phyloP scores from a whole-genome alignment of 345 rosid species.

The Citrus trifoliata region DNA sequence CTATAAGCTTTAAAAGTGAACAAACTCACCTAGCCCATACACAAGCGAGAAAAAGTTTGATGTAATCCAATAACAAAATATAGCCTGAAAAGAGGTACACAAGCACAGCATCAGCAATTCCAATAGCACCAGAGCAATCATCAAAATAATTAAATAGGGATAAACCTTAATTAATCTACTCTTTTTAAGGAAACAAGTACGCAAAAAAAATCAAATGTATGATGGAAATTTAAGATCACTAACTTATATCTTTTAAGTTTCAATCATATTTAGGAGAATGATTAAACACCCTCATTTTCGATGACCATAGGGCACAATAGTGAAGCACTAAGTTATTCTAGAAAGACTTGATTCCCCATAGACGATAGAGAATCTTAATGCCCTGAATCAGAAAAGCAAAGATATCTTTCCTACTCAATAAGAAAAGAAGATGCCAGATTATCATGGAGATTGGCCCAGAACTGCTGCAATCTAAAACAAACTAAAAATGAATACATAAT shows the following conservation, averaged over 20 bases:
- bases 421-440: background rate
- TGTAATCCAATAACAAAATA: constrained; percentile 89
- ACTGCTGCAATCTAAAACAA: background rate
- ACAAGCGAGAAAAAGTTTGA: constrained; percentile 73
- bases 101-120: background rate
- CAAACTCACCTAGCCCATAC: constrained; percentile 69
- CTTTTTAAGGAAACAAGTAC: background rate
- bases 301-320: background rate
- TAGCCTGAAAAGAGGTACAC: constrained; percentile 53
- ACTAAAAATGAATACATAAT: background rate
- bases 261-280: background rate
- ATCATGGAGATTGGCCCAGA: background rate
- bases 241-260: background rate
- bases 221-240: background rate
- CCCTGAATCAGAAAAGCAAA: background rate
- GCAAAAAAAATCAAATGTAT: background rate
- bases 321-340: background rate
- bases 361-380: background rate
- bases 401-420: background rate
- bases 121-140: background rate
- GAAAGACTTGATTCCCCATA: background rate
- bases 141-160: background rate
- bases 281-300: background rate
- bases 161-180: background rate
- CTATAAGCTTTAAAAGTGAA: background rate